Evolutionary conservation across 2,329 filamentous ascomycete genomes (phyloP), one percentile per base, ranked within the genome.

Genomic region (Curvularia eragrostidis): DNA sequence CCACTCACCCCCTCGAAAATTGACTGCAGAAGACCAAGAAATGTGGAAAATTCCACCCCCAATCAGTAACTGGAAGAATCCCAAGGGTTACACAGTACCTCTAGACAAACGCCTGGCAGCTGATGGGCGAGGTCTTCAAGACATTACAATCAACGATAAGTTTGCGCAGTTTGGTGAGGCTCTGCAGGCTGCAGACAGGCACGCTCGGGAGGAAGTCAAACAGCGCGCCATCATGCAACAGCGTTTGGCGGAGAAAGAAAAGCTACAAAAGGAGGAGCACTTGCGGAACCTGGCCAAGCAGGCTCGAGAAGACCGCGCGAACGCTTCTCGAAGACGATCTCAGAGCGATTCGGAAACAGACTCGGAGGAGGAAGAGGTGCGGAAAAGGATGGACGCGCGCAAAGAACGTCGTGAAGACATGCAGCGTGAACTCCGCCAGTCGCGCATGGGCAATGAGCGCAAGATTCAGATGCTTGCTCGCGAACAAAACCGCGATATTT

Each of bases 1-100:
- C 87, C 93, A 96, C 76, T 97, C 92, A 2, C 95, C 95, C 13
- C 93, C 95, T 0, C 84, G 95, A 61, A 99, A 98, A 74, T 84
- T 99, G 61, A 99, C 95, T 1, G 95, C 94, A 5, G 93, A 97
- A 75, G 95, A 99, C 69, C 94, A 98, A 77, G 95, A 98, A 77
- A 91, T 91, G 58, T 99, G 95, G 95, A 93, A 89, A 72, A 97
- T 91, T 30, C 89, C 89, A 0, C 93, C 94, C 2, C 91, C 94
- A 0, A 89, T 99, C 1, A 96, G 91, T 19, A 98, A 98, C 77
- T 99, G 95, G 95, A 99, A 99, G 85, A 99, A 99, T 76, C 91
- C 94, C 1, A 98, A 98, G 81, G 95, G 95, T 70, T 99, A 97
- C 74, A 99, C 95, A 0, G 91, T 99, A 1, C 92, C 95, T 0